Conservation (phyloP, 768 basidiomycete species). For the Trametes villosa region DNA sequence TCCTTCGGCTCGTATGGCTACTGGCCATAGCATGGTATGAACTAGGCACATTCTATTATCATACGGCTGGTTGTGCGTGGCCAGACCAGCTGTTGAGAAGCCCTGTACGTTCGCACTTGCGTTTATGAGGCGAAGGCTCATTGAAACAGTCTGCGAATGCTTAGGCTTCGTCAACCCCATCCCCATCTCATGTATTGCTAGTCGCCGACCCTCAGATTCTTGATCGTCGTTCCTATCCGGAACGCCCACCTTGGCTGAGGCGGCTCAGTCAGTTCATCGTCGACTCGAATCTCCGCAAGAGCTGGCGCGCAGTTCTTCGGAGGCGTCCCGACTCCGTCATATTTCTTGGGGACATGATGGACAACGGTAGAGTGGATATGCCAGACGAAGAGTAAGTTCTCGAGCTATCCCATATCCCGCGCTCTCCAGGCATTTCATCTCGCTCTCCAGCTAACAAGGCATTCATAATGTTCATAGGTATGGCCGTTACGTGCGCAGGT, state of each 20-base stretch:
- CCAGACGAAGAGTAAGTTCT: conserved; percentile 66
- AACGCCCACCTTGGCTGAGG: conserved; percentile 55
- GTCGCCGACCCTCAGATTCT: conserved; percentile 90
- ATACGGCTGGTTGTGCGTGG: conserved; percentile 54
- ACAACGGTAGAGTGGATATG: conserved; percentile 73
- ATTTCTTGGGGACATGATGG: conserved; percentile 93
- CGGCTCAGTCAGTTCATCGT: conserved; percentile 67
- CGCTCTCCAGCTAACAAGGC: neutral
- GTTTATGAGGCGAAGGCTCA: conserved; percentile 16
- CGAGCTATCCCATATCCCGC: neutral
- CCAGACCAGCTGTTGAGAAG: conserved; percentile 6
- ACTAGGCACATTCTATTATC: conserved; percentile 55
- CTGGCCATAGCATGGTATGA: conserved; percentile 73
- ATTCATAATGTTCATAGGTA: conserved; percentile 57
- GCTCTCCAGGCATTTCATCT: too few relatives aligned
- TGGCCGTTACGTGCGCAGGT: conserved; percentile 66
- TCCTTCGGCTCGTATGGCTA: conserved; percentile 64
- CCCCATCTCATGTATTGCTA: conserved; percentile 66
- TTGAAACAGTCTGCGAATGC: conserved; percentile 20
- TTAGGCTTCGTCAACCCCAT: conserved; percentile 11
- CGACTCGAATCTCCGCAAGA: conserved; percentile 84
- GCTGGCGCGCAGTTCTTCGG: conserved; percentile 70
- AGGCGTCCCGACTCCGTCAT: conserved; percentile 73
- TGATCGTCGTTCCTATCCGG: conserved; percentile 75
- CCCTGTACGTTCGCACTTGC: conserved; percentile 1